Base-by-base conservation (phyloP, 179 eudicot genomes). In the Spinacia oleracea region DNA sequence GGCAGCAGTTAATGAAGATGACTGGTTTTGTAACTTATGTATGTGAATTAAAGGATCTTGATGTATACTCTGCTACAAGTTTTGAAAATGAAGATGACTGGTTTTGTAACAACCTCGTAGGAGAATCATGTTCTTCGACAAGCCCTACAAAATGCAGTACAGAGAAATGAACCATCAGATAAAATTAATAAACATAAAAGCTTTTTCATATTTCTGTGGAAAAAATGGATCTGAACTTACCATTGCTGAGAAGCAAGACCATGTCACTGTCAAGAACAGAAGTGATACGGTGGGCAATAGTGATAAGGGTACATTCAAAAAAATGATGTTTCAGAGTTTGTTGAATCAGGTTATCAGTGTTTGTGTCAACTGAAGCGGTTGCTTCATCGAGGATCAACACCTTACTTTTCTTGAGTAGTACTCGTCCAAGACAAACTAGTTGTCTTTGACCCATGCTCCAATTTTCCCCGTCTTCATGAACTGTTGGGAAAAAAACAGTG, bases 371-470 rank as follows among this genome's bases (percentile, higher is more conserved):
- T 15, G 84, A 85, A 10, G 91, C 88, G 16, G 91, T 87, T 11
- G 89, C 91, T 79, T 88, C 91, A 67, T 88, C 91, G 31, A 89
- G 87, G 25, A 89, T 85, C 64, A 89, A 73, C 23, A 81, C 79
- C 43, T 82, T 82, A 80, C 86, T 80, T 76, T 80, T 89, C 84
- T 87, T 89, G 1, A 89, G 90, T 53, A 87, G 77, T 56, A 89
- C 91, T 11, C 90, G 91, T 4, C 91, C 91, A 0, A 89, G 83
- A 75, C 91, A 87, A 27, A 89, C 80, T 8, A 87, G 79, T 74
- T 89, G 91, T 40, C 89, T 87, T 32, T 81, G 80, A 4, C 84
- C 81, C 77, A 81, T 77, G 38, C 92, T 89, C 90, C 92, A 89
- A 29, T 89, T 89, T 64, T 86, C 89, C 77, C 92, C 92, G 68